phyloP scores from a whole-genome alignment of 371 early-diverging fungal species.

The Blakeslea trispora region DNA sequence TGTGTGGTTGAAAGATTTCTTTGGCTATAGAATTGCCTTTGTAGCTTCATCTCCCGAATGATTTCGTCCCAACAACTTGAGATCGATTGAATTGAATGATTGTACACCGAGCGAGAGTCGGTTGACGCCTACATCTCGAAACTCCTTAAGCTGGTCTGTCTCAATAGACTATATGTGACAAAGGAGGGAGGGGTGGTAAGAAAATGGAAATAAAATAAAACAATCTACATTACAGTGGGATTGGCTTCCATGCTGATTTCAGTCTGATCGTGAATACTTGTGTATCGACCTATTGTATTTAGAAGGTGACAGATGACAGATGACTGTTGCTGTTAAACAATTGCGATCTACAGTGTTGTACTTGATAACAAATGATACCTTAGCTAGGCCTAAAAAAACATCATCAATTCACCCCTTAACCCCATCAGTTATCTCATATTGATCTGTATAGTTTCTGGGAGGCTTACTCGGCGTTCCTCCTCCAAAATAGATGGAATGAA shows the following conservation, averaged over 20 bases:
- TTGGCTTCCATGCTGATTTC: conserved; percentile 67
- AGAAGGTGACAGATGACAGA: conserved; percentile 32
- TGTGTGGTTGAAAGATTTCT: conserved; percentile 57
- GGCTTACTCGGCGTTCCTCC: conserved; percentile 57
- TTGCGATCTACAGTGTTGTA: not conserved
- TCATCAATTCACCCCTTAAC: not conserved
- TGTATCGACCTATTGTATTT: conserved; percentile 35
- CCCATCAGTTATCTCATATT: too few species aligned
- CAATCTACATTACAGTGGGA: not conserved
- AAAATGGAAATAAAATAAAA: conserved; percentile 1
- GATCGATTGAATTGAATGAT: conserved; percentile 59
- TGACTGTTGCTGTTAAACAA: conserved; percentile 4
- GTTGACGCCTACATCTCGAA: conserved; percentile 71
- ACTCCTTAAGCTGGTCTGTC: conserved; percentile 37
- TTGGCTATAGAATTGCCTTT: conserved; percentile 57
- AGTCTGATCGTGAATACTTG: conserved; percentile 36
- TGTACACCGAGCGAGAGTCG: conserved; percentile 85
- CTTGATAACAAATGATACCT: too few species aligned
- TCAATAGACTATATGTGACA: conserved; percentile 48
- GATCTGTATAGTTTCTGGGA: not conserved
- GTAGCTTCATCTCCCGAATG: conserved; percentile 68
- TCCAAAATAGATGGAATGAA: conserved; percentile 78
- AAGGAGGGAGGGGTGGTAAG: conserved; percentile 76
- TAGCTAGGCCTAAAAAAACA: conserved; percentile 17
- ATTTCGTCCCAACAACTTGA: conserved; percentile 60